These are phyloP conservation scores for Neofusicoccum laricinum DNA, from an alignment of 2,329 filamentous ascomycete species.

Conservation along the genomic window DNA sequence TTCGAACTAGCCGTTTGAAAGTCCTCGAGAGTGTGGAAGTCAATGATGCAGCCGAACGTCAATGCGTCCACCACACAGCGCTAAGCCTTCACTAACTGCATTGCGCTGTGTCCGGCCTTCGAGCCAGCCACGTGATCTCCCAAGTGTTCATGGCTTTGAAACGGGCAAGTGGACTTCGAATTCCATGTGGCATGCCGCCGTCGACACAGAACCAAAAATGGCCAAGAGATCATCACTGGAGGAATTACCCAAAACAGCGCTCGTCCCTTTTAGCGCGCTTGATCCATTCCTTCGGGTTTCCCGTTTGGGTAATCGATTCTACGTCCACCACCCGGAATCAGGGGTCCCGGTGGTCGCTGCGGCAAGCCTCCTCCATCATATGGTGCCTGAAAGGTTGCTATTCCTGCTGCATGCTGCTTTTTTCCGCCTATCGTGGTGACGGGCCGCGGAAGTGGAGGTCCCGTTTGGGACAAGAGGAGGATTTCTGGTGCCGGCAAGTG, in stretches of 20 bases:
- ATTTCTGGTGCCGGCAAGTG: not conserved
- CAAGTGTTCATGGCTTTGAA: too few species aligned
- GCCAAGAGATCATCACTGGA: too few species aligned
- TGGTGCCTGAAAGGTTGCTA: not conserved
- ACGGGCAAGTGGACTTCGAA: too few species aligned
- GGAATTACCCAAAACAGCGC: not conserved
- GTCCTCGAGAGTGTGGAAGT: too few species aligned
- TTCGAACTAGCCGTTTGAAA: too few species aligned
- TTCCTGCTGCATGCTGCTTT: not conserved
- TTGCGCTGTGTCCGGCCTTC: too few species aligned
- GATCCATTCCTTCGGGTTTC: not conserved
- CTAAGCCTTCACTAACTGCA: too few species aligned
- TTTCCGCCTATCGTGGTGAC: not conserved
- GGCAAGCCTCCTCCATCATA: not conserved
- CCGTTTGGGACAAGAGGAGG: not conserved
- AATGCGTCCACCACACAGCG: too few species aligned
- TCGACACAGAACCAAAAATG: too few species aligned
- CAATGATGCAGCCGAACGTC: too few species aligned
- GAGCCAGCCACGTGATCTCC: too few species aligned
- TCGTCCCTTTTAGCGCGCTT: not conserved
- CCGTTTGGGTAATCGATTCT: not conserved
- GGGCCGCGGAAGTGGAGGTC: not conserved
- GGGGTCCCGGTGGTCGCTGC: not conserved
- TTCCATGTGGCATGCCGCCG: too few species aligned
- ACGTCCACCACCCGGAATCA: not conserved